These are phyloP conservation scores for Trichoderma sp. DNA, from an alignment of 2,329 filamentous ascomycete species.

Conservation along the genomic window DNA sequence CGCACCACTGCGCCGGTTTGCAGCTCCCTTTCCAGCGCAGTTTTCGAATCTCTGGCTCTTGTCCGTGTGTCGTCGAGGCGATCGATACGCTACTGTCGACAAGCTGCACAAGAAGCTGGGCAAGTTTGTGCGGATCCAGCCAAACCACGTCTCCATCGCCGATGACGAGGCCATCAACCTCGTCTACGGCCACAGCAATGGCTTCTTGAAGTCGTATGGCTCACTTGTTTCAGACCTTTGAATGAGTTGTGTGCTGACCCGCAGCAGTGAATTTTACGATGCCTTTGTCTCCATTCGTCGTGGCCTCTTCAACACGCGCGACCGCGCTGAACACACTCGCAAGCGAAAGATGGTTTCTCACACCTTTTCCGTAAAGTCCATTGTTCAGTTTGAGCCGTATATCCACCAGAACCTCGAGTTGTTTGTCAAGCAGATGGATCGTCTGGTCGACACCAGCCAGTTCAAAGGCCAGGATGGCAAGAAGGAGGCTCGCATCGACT, in stretches of 20 bases:
- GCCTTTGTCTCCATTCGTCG: constrained; percentile 84
- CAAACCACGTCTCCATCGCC: constrained; percentile 78
- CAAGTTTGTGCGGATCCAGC: constrained; percentile 78
- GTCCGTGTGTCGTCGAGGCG: constrained; percentile 61
- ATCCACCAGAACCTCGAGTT: constrained; percentile 76
- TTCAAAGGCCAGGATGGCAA: constrained; percentile 54
- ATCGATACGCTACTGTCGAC: constrained; percentile 64
- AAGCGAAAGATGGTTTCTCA: constrained; percentile 89
- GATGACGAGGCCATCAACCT: constrained; percentile 73
- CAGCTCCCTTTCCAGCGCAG: constrained; percentile 59
- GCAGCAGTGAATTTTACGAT: constrained; percentile 77
- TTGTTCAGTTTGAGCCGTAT: constrained; percentile 84
- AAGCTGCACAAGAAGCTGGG: constrained; percentile 72
- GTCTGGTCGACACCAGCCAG: constrained; percentile 48
- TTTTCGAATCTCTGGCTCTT: constrained; percentile 84
- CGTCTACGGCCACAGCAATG: constrained; percentile 79
- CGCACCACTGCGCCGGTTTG: constrained; percentile 51
- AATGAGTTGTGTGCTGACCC: background rate
- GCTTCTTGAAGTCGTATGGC: constrained; percentile 66
- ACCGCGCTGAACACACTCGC: constrained; percentile 76
- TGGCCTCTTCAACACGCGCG: constrained; percentile 85
- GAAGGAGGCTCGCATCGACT: constrained; percentile 65
- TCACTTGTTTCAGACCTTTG: accelerated
- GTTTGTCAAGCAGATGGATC: constrained; percentile 72
- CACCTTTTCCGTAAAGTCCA: constrained; percentile 79